Evolutionary conservation across 1,284 basidiomycete genomes (phyloP), one percentile per base, ranked within the genome.

Genomic region (Hemileia vastatrix): DNA sequence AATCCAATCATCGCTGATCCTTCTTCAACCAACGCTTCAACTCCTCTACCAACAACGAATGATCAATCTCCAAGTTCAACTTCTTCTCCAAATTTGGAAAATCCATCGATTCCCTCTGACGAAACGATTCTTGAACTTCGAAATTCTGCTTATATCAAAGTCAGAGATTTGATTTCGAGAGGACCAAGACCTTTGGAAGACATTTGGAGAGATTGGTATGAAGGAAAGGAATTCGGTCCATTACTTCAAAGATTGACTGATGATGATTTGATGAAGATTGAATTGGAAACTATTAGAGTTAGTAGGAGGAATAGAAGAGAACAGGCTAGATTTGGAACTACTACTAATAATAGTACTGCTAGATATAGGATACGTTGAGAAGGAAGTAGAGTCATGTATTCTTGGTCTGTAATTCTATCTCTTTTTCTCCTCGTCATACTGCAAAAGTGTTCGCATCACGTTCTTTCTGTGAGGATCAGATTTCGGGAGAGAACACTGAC

Each of bases 161-260:
- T 72, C 11, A 65, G 68, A 4, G 70, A 72, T 21, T 65, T 72
- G 36, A 59, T 70, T n/a, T 64, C 69, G 5, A 60, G 67, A 3
- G 73, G 73, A 0, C 70, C 73, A 0, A 52, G 72, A 8, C 67
- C 66, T n/a, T 63, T 75, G 4, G 70, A 72, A 32, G 70, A 65
- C 15, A 71, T 71, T 15, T 75, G 72, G 72, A 60, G 73, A 18
- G 73, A 75, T 53, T 73, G 67, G 65, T 53, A 66, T 47, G 70
- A 73, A 13, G 65, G 65, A 11, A 53, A 66, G 18, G 70, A 74
- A 57, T 75, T 74, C 57, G 73, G 73, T 1, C 73, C 73, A 6
- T 57, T 73, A 19, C 57, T 75, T 19, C 71, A 75, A 63, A 57
- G 62, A 8, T 57, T 75, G 23, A 68, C 66, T 44, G 71, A 72